Base-by-base conservation (phyloP, 2,329 filamentous ascomycete species). In the Fusarium duplospermum region DNA sequence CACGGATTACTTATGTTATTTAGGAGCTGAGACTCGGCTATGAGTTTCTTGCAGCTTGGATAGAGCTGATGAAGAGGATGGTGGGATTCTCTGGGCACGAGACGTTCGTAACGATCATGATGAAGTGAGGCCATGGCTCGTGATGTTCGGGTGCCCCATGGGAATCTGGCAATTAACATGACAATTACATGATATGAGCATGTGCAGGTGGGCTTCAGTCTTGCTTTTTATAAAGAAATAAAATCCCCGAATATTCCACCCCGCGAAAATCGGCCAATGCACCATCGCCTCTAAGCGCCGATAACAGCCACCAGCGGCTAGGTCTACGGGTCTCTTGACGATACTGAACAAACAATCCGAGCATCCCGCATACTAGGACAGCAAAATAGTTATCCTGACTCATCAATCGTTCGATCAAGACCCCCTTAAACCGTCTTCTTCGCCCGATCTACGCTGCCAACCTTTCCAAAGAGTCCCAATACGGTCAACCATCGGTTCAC, bases 401-500 rank as follows among this genome's bases (percentile, higher is more conserved):
- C 16, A 6, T 24, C 31, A 6, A 22, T 20, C 5, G n/a, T 22
- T 24, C 13, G 14, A 11, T 38, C 9, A 36, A 24, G 8, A 9
- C 33, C 11, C 31, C 20, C 16, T 29, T 18, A 58, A 18, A 27
- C 35, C 10, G 35, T 58, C 56, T 58, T 58, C 18, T 58, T 58
- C 5, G 14, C 18, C 2, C 18, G 56, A 29, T 58, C 56, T 11
- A 20, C n/a, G 2, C 36, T 45, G 11, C 57, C 29, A 36, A 67
- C 24, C 11, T 24, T 47, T 29, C 64, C 64, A 52, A 62, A 67
- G 29, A 40, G 27, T 11, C 31, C 64, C 31, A 63, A 8, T 3
- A 67, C 58, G 8, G 64, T 67, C 47, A 67, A 20, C 59, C 58
- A 67, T 33, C 64, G 29, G 22, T 67, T 67, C 2, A 42, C 40